Evolutionary conservation across 1,284 basidiomycete genomes (phyloP).

Genomic region (Ustilago bromivora): DNA sequence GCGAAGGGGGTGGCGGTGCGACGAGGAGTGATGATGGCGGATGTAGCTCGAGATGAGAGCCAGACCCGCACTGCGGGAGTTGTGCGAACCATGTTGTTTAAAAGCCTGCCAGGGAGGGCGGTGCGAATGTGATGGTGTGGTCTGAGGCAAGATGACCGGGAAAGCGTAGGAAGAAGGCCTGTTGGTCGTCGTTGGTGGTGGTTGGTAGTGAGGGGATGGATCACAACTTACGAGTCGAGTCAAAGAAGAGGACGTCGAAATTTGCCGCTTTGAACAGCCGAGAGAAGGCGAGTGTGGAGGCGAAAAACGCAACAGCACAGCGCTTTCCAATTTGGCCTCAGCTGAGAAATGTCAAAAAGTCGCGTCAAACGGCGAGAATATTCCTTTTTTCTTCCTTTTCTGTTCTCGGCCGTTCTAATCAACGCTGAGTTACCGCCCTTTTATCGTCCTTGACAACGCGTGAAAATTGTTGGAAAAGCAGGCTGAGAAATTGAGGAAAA

Average conservation of each 20-base stretch:
- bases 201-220: background rate
- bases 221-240: too few relatives aligned
- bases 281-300: too few relatives aligned
- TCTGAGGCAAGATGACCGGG: background rate
- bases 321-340: background rate
- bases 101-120: background rate
- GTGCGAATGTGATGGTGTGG: background rate
- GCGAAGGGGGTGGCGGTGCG: constrained; percentile 3
- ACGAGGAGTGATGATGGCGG: constrained; percentile 25
- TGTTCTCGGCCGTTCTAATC: constrained; percentile 9
- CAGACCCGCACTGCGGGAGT: constrained; percentile 14
- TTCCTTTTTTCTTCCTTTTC: constrained; percentile 15
- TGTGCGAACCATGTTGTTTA: constrained; percentile 25
- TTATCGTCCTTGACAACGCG: too few relatives aligned
- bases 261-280: too few relatives aligned
- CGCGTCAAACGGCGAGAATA: background rate
- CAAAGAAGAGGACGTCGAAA: background rate
- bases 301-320: background rate
- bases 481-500: too few relatives aligned
- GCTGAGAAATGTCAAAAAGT: background rate
- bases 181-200: background rate
- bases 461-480: too few relatives aligned
- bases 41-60: constrained; percentile 27
- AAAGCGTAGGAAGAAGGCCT: too few relatives aligned
- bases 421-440: too few relatives aligned